Evolutionary conservation across 2,329 filamentous ascomycete genomes (phyloP), one percentile per base, ranked within the genome.

Genomic region (Zymoseptoria tritici): DNA sequence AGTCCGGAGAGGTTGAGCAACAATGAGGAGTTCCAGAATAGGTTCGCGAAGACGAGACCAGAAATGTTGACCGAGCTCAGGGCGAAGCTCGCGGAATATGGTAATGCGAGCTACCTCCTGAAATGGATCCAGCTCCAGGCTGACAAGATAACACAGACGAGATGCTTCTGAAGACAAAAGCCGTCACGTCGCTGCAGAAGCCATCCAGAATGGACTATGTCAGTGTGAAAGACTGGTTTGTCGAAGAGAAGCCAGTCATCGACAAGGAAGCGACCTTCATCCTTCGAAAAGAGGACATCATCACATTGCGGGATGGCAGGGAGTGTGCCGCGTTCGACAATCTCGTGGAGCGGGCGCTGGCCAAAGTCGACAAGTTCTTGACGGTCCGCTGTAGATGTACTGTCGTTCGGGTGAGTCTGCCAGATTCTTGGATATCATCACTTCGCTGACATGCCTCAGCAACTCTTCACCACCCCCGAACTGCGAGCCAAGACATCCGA

Each of bases 261-360:
- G 59, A 65, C 9, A 68, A 72, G 29, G 69, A 71, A 7, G 72
- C 72, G 49, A 69, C 71, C 13, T 74, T 70, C 9, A 73, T 78
- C n/a, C 71, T 69, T 29, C 70, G 66, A 49, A 74, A 76, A 63
- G 75, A 78, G 67, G 76, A 78, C 58, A 72, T 73, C 19, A 65
- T 78, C 1, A 76, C 72, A 0, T 66, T 78, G 0, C 66, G 71
- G 8, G 70, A 66, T 9, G 76, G 76, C 1, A 70, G 76, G 9
- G 76, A 78, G 58, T 73, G 75, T 66, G 74, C 74, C 11, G 69
- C 64, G 1, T 77, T 78, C 49, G 76, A 78, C 24, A 71, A 72
- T 2, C 65, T 72, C 7, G 70, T 78, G 1, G 75, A 78, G 58
- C 58, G 58, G 2, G 20, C 46, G 7, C 29, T 64, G 8, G 19